These are phyloP conservation scores for Hypoxylon sp. DNA, from an alignment of 2,329 filamentous ascomycete species.

Conservation along the genomic window DNA sequence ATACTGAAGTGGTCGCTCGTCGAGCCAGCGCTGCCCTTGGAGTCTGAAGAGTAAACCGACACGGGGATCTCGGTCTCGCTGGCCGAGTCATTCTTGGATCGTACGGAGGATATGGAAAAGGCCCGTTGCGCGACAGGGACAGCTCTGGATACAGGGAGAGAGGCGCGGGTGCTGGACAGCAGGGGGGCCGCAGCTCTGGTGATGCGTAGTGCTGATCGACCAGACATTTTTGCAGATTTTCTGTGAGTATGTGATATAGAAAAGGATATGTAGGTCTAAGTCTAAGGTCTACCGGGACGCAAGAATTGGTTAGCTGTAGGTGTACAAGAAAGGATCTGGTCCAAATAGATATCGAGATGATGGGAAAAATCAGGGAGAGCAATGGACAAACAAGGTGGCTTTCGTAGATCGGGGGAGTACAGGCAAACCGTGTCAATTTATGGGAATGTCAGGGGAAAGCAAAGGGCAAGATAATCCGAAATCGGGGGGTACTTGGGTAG, in stretches of 20 bases:
- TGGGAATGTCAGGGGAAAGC: slow-evolving; percentile 21
- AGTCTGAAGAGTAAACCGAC: slow-evolving; percentile 59
- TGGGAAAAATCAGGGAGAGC: slow-evolving; percentile 13
- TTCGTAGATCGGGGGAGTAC: slow-evolving; percentile 3
- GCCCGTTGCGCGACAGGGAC: slow-evolving; percentile 46
- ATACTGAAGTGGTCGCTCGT: slow-evolving; percentile 63
- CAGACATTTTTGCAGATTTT: slow-evolving; percentile 43
- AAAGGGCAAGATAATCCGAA: slow-evolving; percentile 27
- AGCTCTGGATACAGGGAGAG: slow-evolving; percentile 36
- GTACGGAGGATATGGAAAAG: slow-evolving; percentile 49
- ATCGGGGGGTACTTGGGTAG: slow-evolving; percentile 30
- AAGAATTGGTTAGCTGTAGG: slow-evolving; percentile 3
- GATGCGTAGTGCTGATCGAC: slow-evolving; percentile 43
- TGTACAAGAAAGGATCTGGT: slow-evolving; percentile 7
- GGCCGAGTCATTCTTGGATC: slow-evolving; percentile 60
- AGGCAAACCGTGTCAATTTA: slow-evolving; percentile 25
- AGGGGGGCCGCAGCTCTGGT: slow-evolving; percentile 45
- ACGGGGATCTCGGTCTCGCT: slow-evolving; percentile 66
- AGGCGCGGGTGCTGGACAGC: slow-evolving; percentile 36
- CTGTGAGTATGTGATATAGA: background rate
- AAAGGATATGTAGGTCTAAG: slow-evolving; percentile 7
- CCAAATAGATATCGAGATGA: slow-evolving; percentile 10
- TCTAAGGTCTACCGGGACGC: slow-evolving; percentile 2
- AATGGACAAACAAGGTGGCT: slow-evolving; percentile 19
- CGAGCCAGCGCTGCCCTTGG: slow-evolving; percentile 52